A percentile compares a stretch with the other conserved stretches of the same genome.
Conservation (phyloP, 768 basidiomycete genomes). For the Lyophyllum decastes region DNA sequence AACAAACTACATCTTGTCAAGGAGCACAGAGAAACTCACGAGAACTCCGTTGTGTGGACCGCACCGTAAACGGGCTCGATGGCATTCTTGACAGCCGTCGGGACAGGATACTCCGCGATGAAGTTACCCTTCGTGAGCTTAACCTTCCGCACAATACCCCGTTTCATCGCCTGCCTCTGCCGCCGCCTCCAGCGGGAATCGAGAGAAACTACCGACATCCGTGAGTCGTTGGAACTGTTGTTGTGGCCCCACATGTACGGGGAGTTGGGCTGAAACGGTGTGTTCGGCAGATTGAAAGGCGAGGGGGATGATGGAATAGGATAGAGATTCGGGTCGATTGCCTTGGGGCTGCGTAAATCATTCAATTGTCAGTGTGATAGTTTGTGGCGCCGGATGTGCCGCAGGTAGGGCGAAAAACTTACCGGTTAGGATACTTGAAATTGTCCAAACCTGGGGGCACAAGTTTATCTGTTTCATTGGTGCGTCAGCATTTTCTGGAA, state of each 20-base stretch:
- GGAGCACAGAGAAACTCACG: constrained; percentile 50
- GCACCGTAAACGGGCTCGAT: constrained; percentile 74
- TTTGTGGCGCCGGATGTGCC: neutral
- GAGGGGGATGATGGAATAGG: constrained; percentile 21
- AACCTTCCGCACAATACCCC: constrained; percentile 86
- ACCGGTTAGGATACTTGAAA: constrained; percentile 16
- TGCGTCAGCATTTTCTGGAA: neutral
- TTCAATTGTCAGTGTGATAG: neutral
- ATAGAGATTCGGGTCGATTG: constrained; percentile 21
- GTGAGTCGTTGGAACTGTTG: constrained; percentile 35
- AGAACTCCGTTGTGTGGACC: constrained; percentile 86
- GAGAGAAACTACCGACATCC: constrained; percentile 50
- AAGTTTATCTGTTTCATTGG: neutral
- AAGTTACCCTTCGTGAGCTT: constrained; percentile 93
- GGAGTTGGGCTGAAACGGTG: constrained; percentile 20
- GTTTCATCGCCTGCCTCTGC: constrained; percentile 89
- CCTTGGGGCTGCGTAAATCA: constrained; percentile 11
- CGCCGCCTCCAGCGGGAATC: constrained; percentile 69
- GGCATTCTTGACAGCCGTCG: constrained; percentile 79
- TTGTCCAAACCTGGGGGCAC: constrained; percentile 16
- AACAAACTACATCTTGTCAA: neutral
- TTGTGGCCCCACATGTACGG: constrained; percentile 18
- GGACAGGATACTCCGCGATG: constrained; percentile 86
- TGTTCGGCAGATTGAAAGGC: constrained; percentile 22
- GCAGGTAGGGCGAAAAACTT: neutral